phyloP scores from a whole-genome alignment of 2,329 filamentous ascomycete species.

The Thielaviopsis cerberus region DNA sequence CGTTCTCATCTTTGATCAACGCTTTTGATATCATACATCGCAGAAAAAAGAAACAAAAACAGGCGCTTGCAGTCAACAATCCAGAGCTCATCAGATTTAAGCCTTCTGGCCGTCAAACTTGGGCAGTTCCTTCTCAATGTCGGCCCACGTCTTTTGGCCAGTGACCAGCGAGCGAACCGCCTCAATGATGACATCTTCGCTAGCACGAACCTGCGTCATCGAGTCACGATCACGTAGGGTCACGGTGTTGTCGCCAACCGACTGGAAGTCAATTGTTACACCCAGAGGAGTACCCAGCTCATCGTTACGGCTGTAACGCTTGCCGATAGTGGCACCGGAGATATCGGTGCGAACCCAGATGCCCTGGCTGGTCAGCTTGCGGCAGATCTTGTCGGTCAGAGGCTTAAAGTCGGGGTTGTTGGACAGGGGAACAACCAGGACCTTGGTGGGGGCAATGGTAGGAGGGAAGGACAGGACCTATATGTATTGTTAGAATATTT shows the following conservation, averaged over 20 bases:
- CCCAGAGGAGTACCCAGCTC: constrained; percentile 77
- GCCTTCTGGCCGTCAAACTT: constrained; percentile 62
- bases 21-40: neutral
- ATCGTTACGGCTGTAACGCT: constrained; percentile 75
- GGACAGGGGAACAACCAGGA: constrained; percentile 67
- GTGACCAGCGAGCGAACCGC: constrained; percentile 35
- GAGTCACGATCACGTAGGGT: constrained; percentile 72
- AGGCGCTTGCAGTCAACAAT: neutral
- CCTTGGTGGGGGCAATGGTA: constrained; percentile 65
- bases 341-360: constrained; percentile 66
- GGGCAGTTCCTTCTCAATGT: constrained; percentile 61
- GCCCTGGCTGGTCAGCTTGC: constrained; percentile 49
- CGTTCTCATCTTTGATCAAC: neutral
- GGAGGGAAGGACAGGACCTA: constrained; percentile 26
- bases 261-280: constrained; percentile 82
- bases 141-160: constrained; percentile 37
- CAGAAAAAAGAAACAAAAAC: neutral
- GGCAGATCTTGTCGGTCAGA: constrained; percentile 44
- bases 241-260: constrained; percentile 59
- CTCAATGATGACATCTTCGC: constrained; percentile 52
- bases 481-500: constrained; percentile 22
- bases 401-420: constrained; percentile 56
- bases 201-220: constrained; percentile 65
- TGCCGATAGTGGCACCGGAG: constrained; percentile 69
- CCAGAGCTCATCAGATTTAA: neutral